These are phyloP conservation scores for Irpex sp. DNA, from an alignment of 1,284 basidiomycete genomes.

Conservation along the genomic window DNA sequence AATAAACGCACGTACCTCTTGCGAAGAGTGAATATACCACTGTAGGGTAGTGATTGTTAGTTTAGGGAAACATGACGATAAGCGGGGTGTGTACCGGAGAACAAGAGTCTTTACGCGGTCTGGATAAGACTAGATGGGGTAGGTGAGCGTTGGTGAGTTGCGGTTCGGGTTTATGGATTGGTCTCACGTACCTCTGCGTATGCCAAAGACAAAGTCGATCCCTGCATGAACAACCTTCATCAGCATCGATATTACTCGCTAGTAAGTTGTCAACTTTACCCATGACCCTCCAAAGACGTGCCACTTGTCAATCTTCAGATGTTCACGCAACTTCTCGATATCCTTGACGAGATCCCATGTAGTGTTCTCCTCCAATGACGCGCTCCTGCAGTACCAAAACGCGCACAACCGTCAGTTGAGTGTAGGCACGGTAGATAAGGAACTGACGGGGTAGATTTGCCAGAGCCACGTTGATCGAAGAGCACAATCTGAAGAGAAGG, in stretches of 20 bases:
- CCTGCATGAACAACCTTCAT: constrained; percentile 39
- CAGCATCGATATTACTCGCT: too few species aligned
- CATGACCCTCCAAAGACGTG: constrained; percentile 91
- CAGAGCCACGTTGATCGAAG: constrained; percentile 83
- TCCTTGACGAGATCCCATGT: constrained; percentile 94
- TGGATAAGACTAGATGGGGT: constrained; percentile 58
- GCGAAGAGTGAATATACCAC: constrained; percentile 86
- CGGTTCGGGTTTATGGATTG: too few species aligned
- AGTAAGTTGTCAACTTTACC: too few species aligned
- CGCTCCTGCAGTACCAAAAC: constrained; percentile 39
- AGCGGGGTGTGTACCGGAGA: constrained; percentile 51
- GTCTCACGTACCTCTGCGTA: constrained; percentile 66
- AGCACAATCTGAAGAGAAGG: constrained; percentile 54
- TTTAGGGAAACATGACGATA: neutral
- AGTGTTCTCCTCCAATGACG: constrained; percentile 82
- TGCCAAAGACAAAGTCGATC: constrained; percentile 83
- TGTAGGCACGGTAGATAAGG: neutral
- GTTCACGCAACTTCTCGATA: constrained; percentile 75
- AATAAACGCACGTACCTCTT: constrained; percentile 45
- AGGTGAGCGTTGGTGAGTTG: neutral
- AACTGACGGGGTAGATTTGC: constrained; percentile 77
- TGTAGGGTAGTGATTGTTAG: constrained; percentile 20
- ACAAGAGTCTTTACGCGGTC: constrained; percentile 76
- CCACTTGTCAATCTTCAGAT: constrained; percentile 73
- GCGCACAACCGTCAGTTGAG: neutral